Base-by-base conservation (phyloP, 495 filamentous ascomycete genomes). In the Evernia prunastri region DNA sequence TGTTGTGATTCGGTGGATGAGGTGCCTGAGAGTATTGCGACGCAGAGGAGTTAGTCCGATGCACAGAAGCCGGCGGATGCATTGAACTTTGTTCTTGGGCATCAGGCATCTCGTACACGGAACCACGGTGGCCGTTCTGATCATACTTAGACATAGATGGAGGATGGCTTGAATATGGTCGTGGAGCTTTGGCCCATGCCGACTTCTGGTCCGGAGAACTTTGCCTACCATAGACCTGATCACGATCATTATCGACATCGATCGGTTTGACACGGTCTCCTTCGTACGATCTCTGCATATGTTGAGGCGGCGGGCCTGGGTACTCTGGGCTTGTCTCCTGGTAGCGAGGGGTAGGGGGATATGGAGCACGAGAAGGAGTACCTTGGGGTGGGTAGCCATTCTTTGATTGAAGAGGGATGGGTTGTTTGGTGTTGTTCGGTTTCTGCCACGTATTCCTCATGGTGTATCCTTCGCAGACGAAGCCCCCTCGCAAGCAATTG, bases 401-500 rank as follows among this genome's bases (percentile, higher is more conserved):
- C 76, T 94, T 96, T 11, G 91, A 92, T 73, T 95, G 90, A 33
- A 96, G 82, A 51, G 86, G 91, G 66, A 95, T 80, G 45, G 90
- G 88, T 6, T 83, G 66, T 67, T 85, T 86, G 45, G 78, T 66
- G 68, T 71, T 85, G 71, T 76, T 82, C 25, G 82, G 81, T 71
- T 87, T 87, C 63, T 86, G 82, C 89, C 89, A 93, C 74, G 79
- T 84, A 69, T 76, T 87, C 77, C 82, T 86, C 64, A 82, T 87
- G 69, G 88, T 88, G 75, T 98, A 98, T n/a, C 94, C 94, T 70
- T 91, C 89, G 72, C 94, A 98, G 31, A 91, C 79, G 74, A 97
- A 97, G 17, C 91, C 91, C 53, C 94, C 94, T 63, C 90, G 87
- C 54, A 90, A 80, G 73, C 94, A 98, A 72, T 98, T 98, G 72